Evolutionary conservation across 2,329 filamentous ascomycete species (phyloP).

Genomic region (Aspergillus novoparasiticus): DNA sequence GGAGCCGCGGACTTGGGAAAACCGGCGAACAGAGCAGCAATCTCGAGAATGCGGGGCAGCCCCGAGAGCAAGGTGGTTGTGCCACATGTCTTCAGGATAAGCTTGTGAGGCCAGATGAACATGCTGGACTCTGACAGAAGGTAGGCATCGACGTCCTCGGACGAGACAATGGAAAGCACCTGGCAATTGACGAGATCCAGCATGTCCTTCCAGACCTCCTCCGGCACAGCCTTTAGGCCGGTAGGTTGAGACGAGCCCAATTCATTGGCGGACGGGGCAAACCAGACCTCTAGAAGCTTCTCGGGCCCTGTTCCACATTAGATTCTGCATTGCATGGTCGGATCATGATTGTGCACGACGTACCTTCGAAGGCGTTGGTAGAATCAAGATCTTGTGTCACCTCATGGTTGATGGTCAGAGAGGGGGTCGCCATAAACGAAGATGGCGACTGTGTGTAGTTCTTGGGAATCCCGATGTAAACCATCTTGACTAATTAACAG

Average conservation of each 20-base stretch:
- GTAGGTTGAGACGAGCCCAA: conserved; percentile 68
- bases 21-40: conserved; percentile 84
- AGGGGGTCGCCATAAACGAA: conserved; percentile 74
- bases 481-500: conserved; percentile 66
- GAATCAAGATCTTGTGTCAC: conserved; percentile 92
- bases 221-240: conserved; percentile 82
- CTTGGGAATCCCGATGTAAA: conserved; percentile 76
- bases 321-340: conserved; percentile 22
- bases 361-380: conserved; percentile 92
- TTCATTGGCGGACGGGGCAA: conserved; percentile 74
- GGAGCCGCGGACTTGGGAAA: conserved; percentile 78
- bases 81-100: conserved; percentile 97
- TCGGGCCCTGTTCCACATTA: conserved; percentile 68
- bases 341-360: conserved; percentile 20
- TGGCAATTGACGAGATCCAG: conserved; percentile 98
- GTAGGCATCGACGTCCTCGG: conserved; percentile 93
- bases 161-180: conserved; percentile 90
- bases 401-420: conserved; percentile 95
- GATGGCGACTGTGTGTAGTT: conserved; percentile 83
- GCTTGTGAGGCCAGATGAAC: conserved; percentile 99
- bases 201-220: conserved; percentile 92
- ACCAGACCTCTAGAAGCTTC: conserved; percentile 98
- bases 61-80: conserved; percentile 92
- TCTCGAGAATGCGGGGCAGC: conserved; percentile 86
- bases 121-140: conserved; percentile 98